Evolutionary conservation across 1,139 yeast genomes (phyloP).

Genomic region (Starmera stellimalicola): DNA sequence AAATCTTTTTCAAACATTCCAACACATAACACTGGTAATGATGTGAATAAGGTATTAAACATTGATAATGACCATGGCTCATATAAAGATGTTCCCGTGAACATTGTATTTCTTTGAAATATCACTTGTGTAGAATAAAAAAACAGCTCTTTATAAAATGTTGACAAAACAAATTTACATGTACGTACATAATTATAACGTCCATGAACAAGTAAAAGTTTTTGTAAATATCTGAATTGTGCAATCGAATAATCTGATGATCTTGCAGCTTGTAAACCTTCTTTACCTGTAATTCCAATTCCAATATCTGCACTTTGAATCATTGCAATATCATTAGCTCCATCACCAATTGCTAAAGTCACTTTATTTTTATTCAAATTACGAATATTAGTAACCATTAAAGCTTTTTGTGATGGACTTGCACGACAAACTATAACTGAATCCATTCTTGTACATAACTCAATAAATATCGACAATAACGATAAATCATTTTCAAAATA

Average conservation of each 20-base stretch:
- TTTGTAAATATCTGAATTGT: slow-evolving; percentile 77
- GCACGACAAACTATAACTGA: slow-evolving; percentile 95
- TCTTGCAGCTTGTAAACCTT: slow-evolving; percentile 94
- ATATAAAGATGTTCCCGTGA: slow-evolving; percentile 87
- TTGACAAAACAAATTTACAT: slow-evolving; percentile 82
- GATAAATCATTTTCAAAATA: slow-evolving; percentile 66
- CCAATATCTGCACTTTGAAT: slow-evolving; percentile 98
- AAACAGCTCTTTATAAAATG: slow-evolving; percentile 88
- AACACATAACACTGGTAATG: slow-evolving; percentile 80
- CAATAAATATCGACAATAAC: slow-evolving; percentile 65
- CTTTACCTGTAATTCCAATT: slow-evolving; percentile 93
- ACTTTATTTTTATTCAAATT: slow-evolving; percentile 55
- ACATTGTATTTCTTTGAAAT: slow-evolving; percentile 79
- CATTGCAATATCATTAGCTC: slow-evolving; percentile 99
- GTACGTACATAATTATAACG: slow-evolving; percentile 91
- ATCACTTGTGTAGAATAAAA: slow-evolving; percentile 85
- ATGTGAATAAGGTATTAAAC: slow-evolving; percentile 93
- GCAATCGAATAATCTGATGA: slow-evolving; percentile 94
- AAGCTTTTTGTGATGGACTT: slow-evolving; percentile 92
- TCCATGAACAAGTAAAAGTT: slow-evolving; percentile 86
- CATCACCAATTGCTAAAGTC: slow-evolving; percentile 97
- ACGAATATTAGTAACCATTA: slow-evolving; percentile 75
- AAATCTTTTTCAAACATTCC: slow-evolving; percentile 96
- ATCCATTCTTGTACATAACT: slow-evolving; percentile 78
- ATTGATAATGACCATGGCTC: slow-evolving; percentile 96